A percentile compares a stretch with the other conserved stretches of the same genome.
These are phyloP conservation scores for Vaccinium vitisidaea DNA, from an alignment of 148 eudicot species.

Conservation along the genomic window DNA sequence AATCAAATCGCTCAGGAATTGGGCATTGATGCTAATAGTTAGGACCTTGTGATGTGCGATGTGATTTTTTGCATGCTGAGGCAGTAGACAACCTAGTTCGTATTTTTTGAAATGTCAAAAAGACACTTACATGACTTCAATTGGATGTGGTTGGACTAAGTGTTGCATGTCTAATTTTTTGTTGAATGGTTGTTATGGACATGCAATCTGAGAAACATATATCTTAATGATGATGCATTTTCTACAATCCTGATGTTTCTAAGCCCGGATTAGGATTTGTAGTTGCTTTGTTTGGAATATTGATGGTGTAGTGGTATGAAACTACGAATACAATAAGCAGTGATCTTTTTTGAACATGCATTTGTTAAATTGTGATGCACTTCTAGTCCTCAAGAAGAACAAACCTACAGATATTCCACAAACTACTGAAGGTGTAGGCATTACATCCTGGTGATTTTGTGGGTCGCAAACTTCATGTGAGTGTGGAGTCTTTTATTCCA, in stretches of 20 bases:
- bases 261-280: no score
- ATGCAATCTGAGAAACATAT: neutral
- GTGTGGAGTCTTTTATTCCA: neutral
- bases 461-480: neutral
- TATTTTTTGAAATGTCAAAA: no score
- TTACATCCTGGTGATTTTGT: neutral
- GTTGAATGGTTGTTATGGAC: neutral
- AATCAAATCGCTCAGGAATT: neutral
- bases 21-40: neutral
- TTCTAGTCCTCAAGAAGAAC: neutral
- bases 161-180: no score
- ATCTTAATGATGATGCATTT: neutral
- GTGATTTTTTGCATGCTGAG: neutral
- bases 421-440: neutral
- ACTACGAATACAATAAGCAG: neutral
- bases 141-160: no score
- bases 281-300: no score
- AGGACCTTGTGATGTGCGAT: neutral
- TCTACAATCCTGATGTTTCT: neutral
- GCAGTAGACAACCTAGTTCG: neutral
- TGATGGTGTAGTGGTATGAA: neutral
- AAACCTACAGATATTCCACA: neutral
- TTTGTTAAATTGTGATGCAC: neutral
- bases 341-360: neutral
- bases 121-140: neutral